phyloP scores from a whole-genome alignment of 2,329 filamentous ascomycete genomes.

The Neopestalotiopsis sp. region DNA sequence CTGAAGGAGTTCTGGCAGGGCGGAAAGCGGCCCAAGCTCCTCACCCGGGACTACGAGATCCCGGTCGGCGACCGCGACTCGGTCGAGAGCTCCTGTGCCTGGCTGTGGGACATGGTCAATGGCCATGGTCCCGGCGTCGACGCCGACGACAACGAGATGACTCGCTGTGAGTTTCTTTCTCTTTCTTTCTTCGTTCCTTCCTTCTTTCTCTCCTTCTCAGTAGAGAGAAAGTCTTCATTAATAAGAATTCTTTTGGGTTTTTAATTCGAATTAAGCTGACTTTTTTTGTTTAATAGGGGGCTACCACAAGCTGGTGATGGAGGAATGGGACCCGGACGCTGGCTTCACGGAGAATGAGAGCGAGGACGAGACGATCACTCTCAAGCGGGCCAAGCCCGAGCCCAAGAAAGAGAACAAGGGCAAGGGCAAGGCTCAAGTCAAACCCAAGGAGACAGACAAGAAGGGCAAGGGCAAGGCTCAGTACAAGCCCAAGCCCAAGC shows the following conservation, averaged over 20 bases:
- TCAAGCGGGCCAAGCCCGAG: neutral
- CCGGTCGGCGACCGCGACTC: neutral
- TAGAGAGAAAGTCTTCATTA: too few relatives aligned
- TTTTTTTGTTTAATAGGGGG: too few relatives aligned
- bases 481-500: neutral
- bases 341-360: too few relatives aligned
- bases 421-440: neutral
- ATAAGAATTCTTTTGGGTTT: too few relatives aligned
- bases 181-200: neutral
- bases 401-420: too few relatives aligned
- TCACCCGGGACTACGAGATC: neutral
- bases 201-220: too few relatives aligned
- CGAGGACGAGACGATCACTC: neutral
- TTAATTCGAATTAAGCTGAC: too few relatives aligned
- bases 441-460: neutral
- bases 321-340: too few relatives aligned
- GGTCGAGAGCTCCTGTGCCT: neutral
- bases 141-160: neutral
- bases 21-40: neutral
- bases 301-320: too few relatives aligned
- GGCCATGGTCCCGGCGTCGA: neutral
- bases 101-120: slow-evolving; percentile 11
- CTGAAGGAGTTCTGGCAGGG: slow-evolving; percentile 11
- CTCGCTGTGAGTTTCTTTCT: neutral
- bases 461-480: neutral